These are phyloP conservation scores for Vitis rotundifolia DNA, from an alignment of 164 flowering plant genomes.

Conservation along the genomic window DNA sequence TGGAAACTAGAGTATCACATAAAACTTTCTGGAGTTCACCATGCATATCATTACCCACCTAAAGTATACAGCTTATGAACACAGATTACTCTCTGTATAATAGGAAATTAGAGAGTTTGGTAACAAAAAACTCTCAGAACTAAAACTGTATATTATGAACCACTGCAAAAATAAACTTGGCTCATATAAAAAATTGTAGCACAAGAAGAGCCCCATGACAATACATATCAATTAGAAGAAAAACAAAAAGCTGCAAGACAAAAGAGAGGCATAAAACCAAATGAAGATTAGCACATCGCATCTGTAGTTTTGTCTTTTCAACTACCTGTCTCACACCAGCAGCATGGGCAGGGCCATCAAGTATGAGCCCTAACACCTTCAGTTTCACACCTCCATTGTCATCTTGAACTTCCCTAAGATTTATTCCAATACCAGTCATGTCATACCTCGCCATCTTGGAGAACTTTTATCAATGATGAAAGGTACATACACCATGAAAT, in stretches of 20 bases:
- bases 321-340: conserved; percentile 95
- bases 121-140: not conserved
- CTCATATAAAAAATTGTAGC: not conserved
- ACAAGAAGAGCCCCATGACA: not conserved
- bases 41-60: no score
- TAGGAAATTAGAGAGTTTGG: not conserved
- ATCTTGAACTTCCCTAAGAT: conserved; percentile 81
- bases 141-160: not conserved
- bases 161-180: not conserved
- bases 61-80: no score
- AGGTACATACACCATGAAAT: conserved; percentile 37
- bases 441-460: conserved; percentile 96
- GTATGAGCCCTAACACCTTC: conserved; percentile 80
- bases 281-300: not conserved
- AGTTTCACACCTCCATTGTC: conserved; percentile 62
- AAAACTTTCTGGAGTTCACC: no score
- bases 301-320: not conserved
- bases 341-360: conserved; percentile 90
- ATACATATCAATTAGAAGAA: no score
- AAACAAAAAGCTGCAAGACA: not conserved
- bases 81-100: no score
- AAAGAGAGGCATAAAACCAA: conserved; percentile 6
- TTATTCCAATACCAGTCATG: conserved; percentile 93
- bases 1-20: no score
- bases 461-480: conserved; percentile 61